phyloP scores from a whole-genome alignment of 176 grass and related monocot genomes.

The Leersia perrieri region DNA sequence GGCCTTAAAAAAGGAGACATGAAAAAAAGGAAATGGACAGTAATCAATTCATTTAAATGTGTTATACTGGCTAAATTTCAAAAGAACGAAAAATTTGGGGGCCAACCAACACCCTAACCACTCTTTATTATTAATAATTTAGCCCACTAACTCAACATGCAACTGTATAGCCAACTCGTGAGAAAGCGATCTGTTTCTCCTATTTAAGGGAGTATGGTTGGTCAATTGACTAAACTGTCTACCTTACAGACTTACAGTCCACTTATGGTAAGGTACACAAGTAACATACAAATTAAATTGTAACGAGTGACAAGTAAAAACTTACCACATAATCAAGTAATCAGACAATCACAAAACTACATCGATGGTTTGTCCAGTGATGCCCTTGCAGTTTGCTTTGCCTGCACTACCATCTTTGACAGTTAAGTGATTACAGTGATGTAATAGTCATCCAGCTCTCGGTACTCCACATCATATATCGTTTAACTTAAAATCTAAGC shows the following conservation, averaged over 20 bases:
- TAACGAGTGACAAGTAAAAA: background rate
- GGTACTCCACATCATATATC: background rate
- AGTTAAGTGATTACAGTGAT: background rate
- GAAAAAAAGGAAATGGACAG: background rate
- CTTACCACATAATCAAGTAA: background rate
- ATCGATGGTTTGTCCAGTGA: background rate
- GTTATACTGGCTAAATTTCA: background rate
- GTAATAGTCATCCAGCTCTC: background rate
- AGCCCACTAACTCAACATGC: background rate
- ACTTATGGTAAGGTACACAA: background rate
- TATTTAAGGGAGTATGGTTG: background rate
- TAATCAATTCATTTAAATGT: background rate
- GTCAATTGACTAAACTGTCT: background rate
- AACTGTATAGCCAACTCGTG: background rate
- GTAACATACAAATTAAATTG: background rate
- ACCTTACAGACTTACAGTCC: background rate
- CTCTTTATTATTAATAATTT: background rate
- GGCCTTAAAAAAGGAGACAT: background rate
- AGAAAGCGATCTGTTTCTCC: background rate
- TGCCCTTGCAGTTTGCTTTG: background rate
- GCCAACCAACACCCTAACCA: background rate
- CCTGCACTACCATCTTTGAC: background rate
- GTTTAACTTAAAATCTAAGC: background rate
- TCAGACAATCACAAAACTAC: background rate
- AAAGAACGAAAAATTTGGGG: background rate